phyloP scores from a whole-genome alignment of 345 rosid species.

The Nasturtium officinale region DNA sequence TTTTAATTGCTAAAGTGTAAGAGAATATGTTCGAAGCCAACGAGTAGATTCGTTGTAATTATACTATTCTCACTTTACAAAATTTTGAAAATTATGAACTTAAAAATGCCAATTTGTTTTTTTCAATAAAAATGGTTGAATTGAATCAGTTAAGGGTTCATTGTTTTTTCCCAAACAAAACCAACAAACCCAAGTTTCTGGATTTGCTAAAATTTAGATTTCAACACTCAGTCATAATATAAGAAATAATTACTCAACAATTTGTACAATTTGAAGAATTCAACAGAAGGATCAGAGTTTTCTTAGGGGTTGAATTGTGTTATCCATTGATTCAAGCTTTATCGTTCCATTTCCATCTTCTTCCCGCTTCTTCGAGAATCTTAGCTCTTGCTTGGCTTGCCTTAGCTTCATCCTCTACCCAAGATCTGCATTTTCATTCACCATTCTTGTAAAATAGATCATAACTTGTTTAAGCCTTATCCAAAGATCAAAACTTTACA shows the following conservation, averaged over 20 bases:
- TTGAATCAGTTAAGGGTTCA: neutral
- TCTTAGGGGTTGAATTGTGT: neutral
- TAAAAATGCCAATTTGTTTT: neutral
- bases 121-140: conserved; percentile 10
- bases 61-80: conserved; percentile 23
- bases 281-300: neutral
- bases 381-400: conserved; percentile 88
- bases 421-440: conserved; percentile 58
- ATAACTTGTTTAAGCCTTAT: neutral
- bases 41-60: conserved; percentile 39
- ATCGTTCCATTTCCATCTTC: conserved; percentile 88
- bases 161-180: neutral
- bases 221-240: conserved; percentile 3
- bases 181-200: conserved; percentile 3
- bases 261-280: conserved; percentile 32
- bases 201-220: conserved; percentile 11
- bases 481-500: conserved; percentile 20
- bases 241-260: conserved; percentile 5
- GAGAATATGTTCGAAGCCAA: conserved; percentile 31
- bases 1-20: conserved; percentile 8
- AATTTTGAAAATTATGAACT: neutral
- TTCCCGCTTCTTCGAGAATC: conserved; percentile 77
- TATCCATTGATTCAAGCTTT: conserved; percentile 39
- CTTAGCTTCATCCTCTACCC: conserved; percentile 94
- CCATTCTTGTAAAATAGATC: neutral